Base-by-base conservation (phyloP, 2,329 filamentous ascomycete genomes). In the Ceratocystis variospora region DNA sequence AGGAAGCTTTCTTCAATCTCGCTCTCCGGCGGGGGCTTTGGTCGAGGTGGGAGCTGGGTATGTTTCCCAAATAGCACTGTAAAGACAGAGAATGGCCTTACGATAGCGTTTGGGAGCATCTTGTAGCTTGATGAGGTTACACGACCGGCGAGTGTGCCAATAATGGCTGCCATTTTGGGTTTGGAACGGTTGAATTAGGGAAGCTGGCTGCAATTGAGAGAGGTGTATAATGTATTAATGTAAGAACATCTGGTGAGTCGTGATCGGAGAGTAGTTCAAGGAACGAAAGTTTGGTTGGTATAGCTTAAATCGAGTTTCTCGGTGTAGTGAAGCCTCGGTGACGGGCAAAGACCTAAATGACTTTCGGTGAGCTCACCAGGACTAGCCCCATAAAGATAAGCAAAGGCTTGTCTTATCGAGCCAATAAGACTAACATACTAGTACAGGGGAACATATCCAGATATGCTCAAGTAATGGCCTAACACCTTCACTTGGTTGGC, bases 1-100 rank as follows among this genome's bases (percentile, higher is more conserved):
- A 99, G 81, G 76, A 95, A 97, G 53, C 81, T 82, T 73, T 96
- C 89, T 66, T 87, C 85, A 70, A 97, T 85, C 64, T 96, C 91
- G 19, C 81, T 78, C 70, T 96, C 91, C 12, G 86, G 81, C 22
- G 94, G 83, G 12, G 85, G 81, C 68, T 80, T 83, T 15, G 88
- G 87, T 3, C 91, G 85, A 5, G 90, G 87, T 0, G 93, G 92
- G 72, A 95, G 79, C 65, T 82, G 82, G 73, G 87, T 88, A 10
- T 61, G n/a, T 17, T 62, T 64, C 17, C 50, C 45, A 25, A 22
- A 50, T 37, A 22, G n/a, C 31, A 45, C 41, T 48, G 31, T 45
- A 44, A 19, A 50, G 15, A 22, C 17, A 5, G 65, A 48, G 19
- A 67, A 55, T 8, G 46, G 15, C 3, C 41, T 41, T 22, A 62